Percentiles rank a stretch among this genome's conserved stretches.
Evolutionary conservation across 129 eudicot genomes (phyloP).

Genomic region (Flaveria ramosissima): DNA sequence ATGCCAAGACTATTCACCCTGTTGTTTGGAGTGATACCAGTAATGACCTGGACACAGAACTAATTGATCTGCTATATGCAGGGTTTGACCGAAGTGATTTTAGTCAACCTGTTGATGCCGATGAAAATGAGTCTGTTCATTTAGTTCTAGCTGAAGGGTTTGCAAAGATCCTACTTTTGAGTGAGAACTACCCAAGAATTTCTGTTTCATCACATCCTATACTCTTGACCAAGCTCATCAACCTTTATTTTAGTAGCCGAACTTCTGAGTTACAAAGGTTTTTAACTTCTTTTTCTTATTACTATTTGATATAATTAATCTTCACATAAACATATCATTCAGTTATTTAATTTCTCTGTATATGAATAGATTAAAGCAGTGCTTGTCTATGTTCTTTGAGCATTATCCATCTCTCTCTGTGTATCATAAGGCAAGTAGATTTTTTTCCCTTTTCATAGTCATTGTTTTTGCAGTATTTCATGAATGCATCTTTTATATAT

Average conservation of each 20-base stretch:
- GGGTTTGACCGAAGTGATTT: constrained; percentile 53
- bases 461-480: background rate
- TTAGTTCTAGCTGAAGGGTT: constrained; percentile 84
- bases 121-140: constrained; percentile 71
- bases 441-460: background rate
- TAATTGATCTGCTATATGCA: constrained; percentile 64
- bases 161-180: constrained; percentile 83
- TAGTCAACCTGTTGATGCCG: constrained; percentile 38
- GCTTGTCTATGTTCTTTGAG: constrained; percentile 91
- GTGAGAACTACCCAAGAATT: constrained; percentile 61
- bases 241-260: constrained; percentile 59
- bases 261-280: constrained; percentile 62
- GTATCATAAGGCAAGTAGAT: constrained; percentile 77
- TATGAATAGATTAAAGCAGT: constrained; percentile 73
- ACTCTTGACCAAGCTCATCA: constrained; percentile 63
- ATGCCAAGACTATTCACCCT: constrained; percentile 29
- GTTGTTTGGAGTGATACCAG: constrained; percentile 38
- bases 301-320: background rate
- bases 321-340: background rate
- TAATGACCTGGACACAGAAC: constrained; percentile 47
- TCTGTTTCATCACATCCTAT: constrained; percentile 54
- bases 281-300: background rate
- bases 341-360: constrained; percentile 5
- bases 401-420: constrained; percentile 83
- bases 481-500: background rate